Evolutionary conservation across 2,329 filamentous ascomycete species (phyloP), one percentile per base, ranked within the genome.

Genomic region (Mycosphaerella arachidis): DNA sequence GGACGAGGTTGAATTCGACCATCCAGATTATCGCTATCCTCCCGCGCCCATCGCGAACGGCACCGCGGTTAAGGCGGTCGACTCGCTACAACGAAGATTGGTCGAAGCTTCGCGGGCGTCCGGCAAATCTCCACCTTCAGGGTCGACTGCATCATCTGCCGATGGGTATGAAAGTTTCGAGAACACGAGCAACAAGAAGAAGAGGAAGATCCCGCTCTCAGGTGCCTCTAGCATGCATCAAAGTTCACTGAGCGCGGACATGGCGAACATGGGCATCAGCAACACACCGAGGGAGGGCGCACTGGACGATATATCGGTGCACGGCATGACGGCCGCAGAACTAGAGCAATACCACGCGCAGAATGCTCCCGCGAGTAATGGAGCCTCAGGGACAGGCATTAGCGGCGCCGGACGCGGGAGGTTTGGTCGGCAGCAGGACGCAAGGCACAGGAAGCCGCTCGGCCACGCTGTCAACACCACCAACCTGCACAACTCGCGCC

Each of bases 161-260:
- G 93, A 97, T 73, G 92, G 92, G 13, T 97, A 97, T 74, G 94
- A 99, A 74, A 94, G 91, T 6, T 96, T 97, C 70, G 94, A 99
- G 75, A 97, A 97, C 70, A 96, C 91, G 37, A 97, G 96, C 75
- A 99, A 99, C 74, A 99, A 99, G 77, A 99, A 97, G 80, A 97
- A 99, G 76, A 85, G 94, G 67, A 99, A 99, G 77, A 97, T 99
- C 40, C 94, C 94, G 0, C 92, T 92, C 0, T 91, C 91, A 9
- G 89, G 90, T 18, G 89, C 90, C 68, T 81, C 86, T 13, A 84
- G 78, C 57, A 76, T 80, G 63, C 83, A 86, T 70, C 80, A 86
- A 64, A 79, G 80, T 64, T 78, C 79, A 58, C 75, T 89, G 55
- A 85, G 85, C 16, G 81, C 84, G 30, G 86, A 89, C 66, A 79